Base-by-base conservation (phyloP, 2,329 filamentous ascomycete species). In the Pseudocercospora fijiensis region DNA sequence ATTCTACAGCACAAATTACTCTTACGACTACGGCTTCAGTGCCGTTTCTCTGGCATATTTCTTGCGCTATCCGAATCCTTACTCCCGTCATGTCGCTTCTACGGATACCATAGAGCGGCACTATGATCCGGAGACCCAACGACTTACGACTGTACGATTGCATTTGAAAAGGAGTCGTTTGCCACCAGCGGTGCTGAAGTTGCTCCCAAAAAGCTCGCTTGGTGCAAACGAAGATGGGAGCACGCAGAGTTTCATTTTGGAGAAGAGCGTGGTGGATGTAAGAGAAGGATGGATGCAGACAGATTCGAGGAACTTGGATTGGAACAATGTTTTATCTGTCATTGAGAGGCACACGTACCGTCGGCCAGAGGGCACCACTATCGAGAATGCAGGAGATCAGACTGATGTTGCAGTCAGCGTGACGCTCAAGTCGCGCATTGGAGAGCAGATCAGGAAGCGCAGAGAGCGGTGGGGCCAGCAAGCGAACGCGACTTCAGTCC, bases 11-110 rank as follows among this genome's bases (percentile, higher is more conserved):
- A 76, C 75, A 71, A 86, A 85, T 78, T 89, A 90, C 76, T 86
- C 84, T 73, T 92, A 93, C 83, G 84, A 88, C 69, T 91, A 94
- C 78, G 88, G 90, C 56, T 94, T 94, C 80, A 88, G 90, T 66
- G 90, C 90, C 76, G 91, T 95, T 66, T 92, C 90, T 56, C 88
- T 95, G 77, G 91, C 91, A 79, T 95, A 92, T 84, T 95, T 94
- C 79, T 88, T 95, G 57, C 90, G 91, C 69, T 95, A 95, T 79
- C 92, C 90, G 69, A 95, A 94, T 74, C 91, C 91, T 6, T 93
- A 94, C 80, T 88, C 88, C 69, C 87, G 85, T 67, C 91, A 95
- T 80, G 91, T 95, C 59, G 82, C 92, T 71, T 91, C 89, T 74
- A 92, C 90, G 77, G 91, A 95, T 77, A 92, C 90, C 72, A 91